Evolutionary conservation across 2,329 filamentous ascomycete genomes (phyloP).

Genomic region (Pseudogymnoascus sp.): DNA sequence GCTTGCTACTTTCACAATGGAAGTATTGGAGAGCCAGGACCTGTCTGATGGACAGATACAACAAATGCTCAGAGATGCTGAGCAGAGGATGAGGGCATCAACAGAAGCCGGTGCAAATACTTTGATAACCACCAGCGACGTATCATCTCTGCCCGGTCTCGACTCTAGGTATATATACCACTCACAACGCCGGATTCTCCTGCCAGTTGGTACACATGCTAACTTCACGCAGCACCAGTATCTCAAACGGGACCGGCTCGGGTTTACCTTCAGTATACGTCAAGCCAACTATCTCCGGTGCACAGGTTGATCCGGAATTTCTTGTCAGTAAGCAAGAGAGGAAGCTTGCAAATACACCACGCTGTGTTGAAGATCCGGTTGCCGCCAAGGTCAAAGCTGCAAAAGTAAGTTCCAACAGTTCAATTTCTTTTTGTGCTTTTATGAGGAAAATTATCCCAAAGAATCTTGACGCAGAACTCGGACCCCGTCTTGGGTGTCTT

Average conservation of each 20-base stretch:
- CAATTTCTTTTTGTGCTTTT: constrained; percentile 23
- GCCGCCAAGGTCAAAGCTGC: constrained; percentile 35
- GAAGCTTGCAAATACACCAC: constrained; percentile 37
- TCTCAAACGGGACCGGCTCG: constrained; percentile 9
- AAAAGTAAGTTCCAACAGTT: constrained; percentile 38
- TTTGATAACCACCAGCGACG: constrained; percentile 15
- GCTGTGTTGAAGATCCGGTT: constrained; percentile 46
- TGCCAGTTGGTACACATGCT: neutral
- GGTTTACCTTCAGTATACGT: constrained; percentile 42
- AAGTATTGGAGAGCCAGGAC: constrained; percentile 28
- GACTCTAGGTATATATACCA: constrained; percentile 8
- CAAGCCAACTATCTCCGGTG: constrained; percentile 41
- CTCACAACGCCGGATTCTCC: neutral
- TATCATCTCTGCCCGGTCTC: constrained; percentile 9
- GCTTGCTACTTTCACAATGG: neutral
- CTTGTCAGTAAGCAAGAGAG: constrained; percentile 40
- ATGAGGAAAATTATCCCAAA: constrained; percentile 75
- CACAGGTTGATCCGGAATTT: constrained; percentile 42
- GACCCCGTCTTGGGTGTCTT: constrained; percentile 72
- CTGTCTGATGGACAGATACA: constrained; percentile 56
- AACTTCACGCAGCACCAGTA: neutral
- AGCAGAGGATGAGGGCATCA: constrained; percentile 41
- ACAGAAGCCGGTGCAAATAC: constrained; percentile 27
- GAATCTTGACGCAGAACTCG: constrained; percentile 62
- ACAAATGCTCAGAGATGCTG: constrained; percentile 53